Evolutionary conservation across 495 filamentous ascomycete species (phyloP).

Genomic region (Penicillium roqueforti): DNA sequence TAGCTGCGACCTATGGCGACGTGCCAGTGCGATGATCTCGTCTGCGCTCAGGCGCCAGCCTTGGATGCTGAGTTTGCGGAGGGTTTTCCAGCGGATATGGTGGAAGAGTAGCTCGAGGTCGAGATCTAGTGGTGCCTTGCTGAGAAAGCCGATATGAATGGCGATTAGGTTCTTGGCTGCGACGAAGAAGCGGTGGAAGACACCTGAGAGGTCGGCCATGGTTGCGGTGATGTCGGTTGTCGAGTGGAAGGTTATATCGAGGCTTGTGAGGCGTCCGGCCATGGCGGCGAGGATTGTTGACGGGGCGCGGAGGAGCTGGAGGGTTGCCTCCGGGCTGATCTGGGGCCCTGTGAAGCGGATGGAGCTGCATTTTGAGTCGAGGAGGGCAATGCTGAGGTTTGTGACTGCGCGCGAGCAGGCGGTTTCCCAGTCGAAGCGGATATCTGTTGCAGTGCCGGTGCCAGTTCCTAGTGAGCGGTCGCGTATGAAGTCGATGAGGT

Average conservation of each 20-base stretch:
- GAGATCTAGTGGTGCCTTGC: slow-evolving; percentile 52
- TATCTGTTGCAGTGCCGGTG: slow-evolving; percentile 11
- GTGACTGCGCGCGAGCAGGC: slow-evolving; percentile 60
- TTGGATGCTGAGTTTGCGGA: slow-evolving; percentile 62
- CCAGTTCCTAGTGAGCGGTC: slow-evolving; percentile 12
- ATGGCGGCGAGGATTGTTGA: slow-evolving; percentile 47
- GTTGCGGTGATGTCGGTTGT: slow-evolving; percentile 48
- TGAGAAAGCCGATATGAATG: slow-evolving; percentile 64
- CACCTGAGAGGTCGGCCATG: slow-evolving; percentile 50
- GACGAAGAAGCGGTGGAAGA: slow-evolving; percentile 54
- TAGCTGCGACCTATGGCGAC: slow-evolving; percentile 53
- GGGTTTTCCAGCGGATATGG: slow-evolving; percentile 54
- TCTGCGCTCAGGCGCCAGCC: slow-evolving; percentile 56
- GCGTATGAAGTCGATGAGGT: slow-evolving; percentile 42
- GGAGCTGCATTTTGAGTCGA: slow-evolving; percentile 51
- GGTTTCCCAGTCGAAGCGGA: slow-evolving; percentile 55
- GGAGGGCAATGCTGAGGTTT: slow-evolving; percentile 54
- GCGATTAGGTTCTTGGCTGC: slow-evolving; percentile 57
- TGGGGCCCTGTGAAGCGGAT: slow-evolving; percentile 61
- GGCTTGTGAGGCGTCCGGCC: slow-evolving; percentile 52
- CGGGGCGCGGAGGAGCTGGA: slow-evolving; percentile 45
- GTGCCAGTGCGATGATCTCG: slow-evolving; percentile 55
- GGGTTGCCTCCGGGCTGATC: slow-evolving; percentile 56
- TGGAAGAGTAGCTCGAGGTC: slow-evolving; percentile 60
- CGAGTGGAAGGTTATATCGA: slow-evolving; percentile 60